Percentiles rank a stretch among this genome's conserved stretches.
Evolutionary conservation across 2,329 filamentous ascomycete genomes (phyloP).

Genomic region (Arthrobotrys musiformis): DNA sequence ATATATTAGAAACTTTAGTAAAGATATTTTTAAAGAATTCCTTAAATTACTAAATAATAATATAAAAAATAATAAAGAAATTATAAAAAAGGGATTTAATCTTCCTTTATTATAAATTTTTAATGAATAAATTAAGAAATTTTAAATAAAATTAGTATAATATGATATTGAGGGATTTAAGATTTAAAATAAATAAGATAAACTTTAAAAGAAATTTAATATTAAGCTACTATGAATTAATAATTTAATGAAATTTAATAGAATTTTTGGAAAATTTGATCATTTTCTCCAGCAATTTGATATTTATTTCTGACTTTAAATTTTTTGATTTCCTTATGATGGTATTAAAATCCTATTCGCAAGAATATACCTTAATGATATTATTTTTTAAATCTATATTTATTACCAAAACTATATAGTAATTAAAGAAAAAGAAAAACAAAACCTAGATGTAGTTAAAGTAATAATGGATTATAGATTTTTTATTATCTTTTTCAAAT

Average conservation of each 20-base stretch:
- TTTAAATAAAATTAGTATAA: too few relatives aligned
- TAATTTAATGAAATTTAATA: neutral
- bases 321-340: neutral
- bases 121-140: too few relatives aligned
- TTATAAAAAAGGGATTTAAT: too few relatives aligned
- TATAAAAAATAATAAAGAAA: too few relatives aligned
- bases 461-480: neutral
- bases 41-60: too few relatives aligned
- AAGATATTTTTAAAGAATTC: too few relatives aligned
- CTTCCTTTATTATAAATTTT: too few relatives aligned
- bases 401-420: neutral
- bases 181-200: neutral
- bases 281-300: neutral
- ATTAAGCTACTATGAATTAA: too few relatives aligned
- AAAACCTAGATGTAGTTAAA: too few relatives aligned
- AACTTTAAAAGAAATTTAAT: too few relatives aligned
- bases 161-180: too few relatives aligned
- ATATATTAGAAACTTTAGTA: too few relatives aligned
- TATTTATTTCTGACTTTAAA: neutral
- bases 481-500: neutral
- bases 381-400: neutral
- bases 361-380: neutral
- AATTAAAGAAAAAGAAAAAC: neutral
- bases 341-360: neutral
- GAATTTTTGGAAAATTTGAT: neutral